These are phyloP conservation scores for Rhododendron kiyosumense DNA, from an alignment of 148 eudicot genomes.

Conservation along the genomic window DNA sequence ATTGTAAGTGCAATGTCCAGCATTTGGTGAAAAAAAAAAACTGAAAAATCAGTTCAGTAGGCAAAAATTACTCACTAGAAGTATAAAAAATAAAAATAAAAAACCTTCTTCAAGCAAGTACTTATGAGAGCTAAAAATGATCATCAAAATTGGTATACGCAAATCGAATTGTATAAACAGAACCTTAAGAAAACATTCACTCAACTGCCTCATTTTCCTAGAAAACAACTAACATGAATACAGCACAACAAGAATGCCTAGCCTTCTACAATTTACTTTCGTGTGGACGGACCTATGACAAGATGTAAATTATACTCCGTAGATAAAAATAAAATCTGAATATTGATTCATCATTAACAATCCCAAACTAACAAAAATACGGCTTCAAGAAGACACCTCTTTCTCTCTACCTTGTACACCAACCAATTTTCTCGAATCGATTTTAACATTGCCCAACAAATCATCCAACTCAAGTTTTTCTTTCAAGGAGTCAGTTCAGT, in stretches of 20 bases:
- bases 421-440: background rate
- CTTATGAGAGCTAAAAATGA: background rate
- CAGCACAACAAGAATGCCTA: background rate
- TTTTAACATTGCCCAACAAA: background rate
- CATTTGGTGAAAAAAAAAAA: no score
- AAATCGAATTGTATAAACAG: background rate
- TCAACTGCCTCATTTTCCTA: background rate
- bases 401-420: background rate
- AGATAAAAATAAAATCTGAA: background rate
- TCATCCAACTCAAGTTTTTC: background rate
- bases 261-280: slow-evolving; percentile 6
- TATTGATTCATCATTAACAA: background rate
- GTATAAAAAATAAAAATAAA: no score
- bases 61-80: background rate
- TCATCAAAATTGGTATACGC: background rate
- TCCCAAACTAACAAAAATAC: background rate
- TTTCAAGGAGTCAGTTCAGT: background rate
- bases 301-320: background rate
- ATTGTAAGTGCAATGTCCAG: no score
- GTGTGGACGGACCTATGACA: background rate
- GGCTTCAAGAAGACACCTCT: background rate
- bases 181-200: background rate
- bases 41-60: background rate
- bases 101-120: background rate
- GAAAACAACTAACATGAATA: background rate